phyloP scores from a whole-genome alignment of 2,329 filamentous ascomycete genomes.

The Massarina eburnea region DNA sequence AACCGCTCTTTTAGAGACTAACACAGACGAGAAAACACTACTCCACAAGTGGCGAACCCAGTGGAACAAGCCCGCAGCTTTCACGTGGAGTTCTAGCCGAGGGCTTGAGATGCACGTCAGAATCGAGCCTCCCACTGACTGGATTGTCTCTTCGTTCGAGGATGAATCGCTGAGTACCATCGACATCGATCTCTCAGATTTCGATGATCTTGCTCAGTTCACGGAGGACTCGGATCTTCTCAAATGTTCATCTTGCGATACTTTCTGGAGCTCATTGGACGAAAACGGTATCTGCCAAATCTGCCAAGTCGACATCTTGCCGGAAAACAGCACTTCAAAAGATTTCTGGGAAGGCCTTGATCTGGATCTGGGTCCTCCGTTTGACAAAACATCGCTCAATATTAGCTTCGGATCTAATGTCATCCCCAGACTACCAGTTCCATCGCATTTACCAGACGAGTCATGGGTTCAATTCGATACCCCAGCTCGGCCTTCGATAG shows the following conservation, averaged over 20 bases:
- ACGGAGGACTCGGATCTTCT: conserved; percentile 13
- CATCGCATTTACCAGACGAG: too few species aligned
- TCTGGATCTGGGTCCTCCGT: too few species aligned
- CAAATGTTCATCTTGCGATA: conserved; percentile 15
- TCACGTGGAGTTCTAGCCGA: conserved; percentile 15
- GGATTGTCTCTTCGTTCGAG: conserved; percentile 16
- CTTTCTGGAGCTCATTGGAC: conserved; percentile 11
- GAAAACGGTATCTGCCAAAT: conserved; percentile 4
- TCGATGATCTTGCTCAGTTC: conserved; percentile 11
- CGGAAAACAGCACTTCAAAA: too few species aligned
- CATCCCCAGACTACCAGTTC: too few species aligned
- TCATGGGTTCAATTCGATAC: too few species aligned
- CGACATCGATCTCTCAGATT: conserved; percentile 16
- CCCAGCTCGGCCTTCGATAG: too few species aligned
- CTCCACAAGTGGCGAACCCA: conserved; percentile 12
- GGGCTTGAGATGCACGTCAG: conserved; percentile 21
- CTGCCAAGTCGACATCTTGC: not conserved
- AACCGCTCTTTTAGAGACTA: conserved; percentile 13
- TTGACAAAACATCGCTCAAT: too few species aligned
- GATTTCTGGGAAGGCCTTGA: too few species aligned
- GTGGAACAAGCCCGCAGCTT: conserved; percentile 22
- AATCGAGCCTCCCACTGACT: conserved; percentile 16
- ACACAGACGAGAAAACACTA: conserved; percentile 13
- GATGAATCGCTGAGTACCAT: conserved; percentile 19
- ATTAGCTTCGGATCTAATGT: too few species aligned